phyloP scores from a whole-genome alignment of 2,329 filamentous ascomycete species.

The Aureobasidium melanogenum region DNA sequence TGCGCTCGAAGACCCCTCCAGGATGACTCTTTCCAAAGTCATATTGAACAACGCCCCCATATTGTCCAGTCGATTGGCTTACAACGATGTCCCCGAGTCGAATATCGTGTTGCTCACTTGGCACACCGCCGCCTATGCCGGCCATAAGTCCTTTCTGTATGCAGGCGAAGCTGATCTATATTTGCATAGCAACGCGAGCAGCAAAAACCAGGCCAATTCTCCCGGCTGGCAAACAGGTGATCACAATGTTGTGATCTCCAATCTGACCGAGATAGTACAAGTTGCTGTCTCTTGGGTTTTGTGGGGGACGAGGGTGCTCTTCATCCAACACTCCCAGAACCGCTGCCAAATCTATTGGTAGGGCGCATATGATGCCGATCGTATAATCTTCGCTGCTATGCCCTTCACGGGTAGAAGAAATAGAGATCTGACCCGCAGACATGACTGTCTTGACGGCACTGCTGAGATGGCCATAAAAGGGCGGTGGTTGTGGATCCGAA shows the following conservation, averaged over 20 bases:
- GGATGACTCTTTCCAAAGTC: conserved; percentile 17
- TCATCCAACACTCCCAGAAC: background rate
- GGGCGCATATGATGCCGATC: conserved; percentile 17
- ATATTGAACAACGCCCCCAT: conserved; percentile 21
- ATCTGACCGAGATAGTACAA: conserved; percentile 13
- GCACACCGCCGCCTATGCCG: conserved; percentile 18
- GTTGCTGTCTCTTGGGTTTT: background rate
- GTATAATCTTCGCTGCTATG: conserved; percentile 10
- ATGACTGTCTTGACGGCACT: background rate
- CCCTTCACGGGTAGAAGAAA: background rate
- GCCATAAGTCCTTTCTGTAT: conserved; percentile 15
- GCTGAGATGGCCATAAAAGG: background rate
- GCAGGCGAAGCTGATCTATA: conserved; percentile 12
- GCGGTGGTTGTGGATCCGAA: background rate
- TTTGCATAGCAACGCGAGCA: conserved; percentile 13
- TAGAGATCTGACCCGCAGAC: background rate
- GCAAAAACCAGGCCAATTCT: conserved; percentile 15
- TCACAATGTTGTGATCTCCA: conserved; percentile 20
- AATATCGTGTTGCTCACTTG: conserved; percentile 15
- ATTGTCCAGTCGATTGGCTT: conserved; percentile 15
- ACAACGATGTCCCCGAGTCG: conserved; percentile 22
- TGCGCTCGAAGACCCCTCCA: conserved; percentile 5
- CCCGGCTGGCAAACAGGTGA: conserved; percentile 18
- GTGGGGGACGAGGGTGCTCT: background rate
- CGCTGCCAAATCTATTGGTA: conserved; percentile 6